Evolutionary conservation across 768 basidiomycete species (phyloP).

Genomic region (Mycena floridula): DNA sequence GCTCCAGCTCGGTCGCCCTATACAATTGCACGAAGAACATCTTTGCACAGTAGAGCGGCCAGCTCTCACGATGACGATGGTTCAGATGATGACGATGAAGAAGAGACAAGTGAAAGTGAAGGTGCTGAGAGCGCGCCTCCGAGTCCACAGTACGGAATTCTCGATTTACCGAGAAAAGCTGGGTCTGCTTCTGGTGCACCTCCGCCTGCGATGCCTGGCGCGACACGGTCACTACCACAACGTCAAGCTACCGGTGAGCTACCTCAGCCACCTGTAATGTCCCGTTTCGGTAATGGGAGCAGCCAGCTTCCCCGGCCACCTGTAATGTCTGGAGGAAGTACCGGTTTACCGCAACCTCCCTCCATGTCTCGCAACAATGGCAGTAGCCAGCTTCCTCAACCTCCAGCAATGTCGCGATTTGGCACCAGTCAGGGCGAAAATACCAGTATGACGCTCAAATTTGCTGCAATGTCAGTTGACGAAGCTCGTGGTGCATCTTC

Average conservation of each 20-base stretch:
- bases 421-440: neutral
- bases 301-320: neutral
- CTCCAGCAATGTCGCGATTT: conserved; percentile 3
- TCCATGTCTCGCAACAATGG: conserved; percentile 8
- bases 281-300: neutral
- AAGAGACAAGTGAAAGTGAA: conserved; percentile 3
- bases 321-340: conserved; percentile 1
- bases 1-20: conserved; percentile 6
- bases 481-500: neutral
- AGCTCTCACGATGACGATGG: conserved; percentile 2
- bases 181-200: conserved; percentile 12
- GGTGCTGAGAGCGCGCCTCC: conserved; percentile 6
- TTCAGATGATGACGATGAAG: neutral
- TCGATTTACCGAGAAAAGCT: conserved; percentile 30
- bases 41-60: neutral
- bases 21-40: neutral
- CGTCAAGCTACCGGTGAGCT: too few species aligned
- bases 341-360: conserved; percentile 3
- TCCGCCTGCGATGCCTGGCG: conserved; percentile 2
- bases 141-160: conserved; percentile 40
- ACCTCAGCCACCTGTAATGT: neutral
- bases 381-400: conserved; percentile 1
- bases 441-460: conserved; percentile 2
- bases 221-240: neutral
- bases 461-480: conserved; percentile 2